Conservation (phyloP, 2,329 filamentous ascomycete species). For the Xylariaceae sp. region DNA sequence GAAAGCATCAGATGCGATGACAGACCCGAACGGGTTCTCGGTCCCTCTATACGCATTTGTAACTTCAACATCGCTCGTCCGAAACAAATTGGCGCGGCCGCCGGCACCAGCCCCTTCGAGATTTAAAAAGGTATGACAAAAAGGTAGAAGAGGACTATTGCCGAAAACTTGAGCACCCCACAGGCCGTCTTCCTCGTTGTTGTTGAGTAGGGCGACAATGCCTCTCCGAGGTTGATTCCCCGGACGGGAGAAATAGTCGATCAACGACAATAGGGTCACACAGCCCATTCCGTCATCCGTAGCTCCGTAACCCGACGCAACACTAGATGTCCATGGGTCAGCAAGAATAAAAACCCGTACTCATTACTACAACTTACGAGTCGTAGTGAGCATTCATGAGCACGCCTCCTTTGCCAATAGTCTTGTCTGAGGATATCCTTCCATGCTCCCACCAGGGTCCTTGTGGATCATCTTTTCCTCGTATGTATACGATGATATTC, state of each 20-base stretch:
- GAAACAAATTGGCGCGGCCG: slow-evolving; percentile 83
- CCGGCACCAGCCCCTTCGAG: slow-evolving; percentile 94
- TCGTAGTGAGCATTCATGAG: slow-evolving; percentile 96
- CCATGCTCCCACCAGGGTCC: slow-evolving; percentile 71
- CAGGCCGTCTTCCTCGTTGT: slow-evolving; percentile 91
- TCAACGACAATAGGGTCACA: slow-evolving; percentile 80
- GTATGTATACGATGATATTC: slow-evolving; percentile 90
- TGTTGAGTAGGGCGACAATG: slow-evolving; percentile 86
- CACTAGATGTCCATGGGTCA: slow-evolving; percentile 51
- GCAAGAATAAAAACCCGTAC: not conserved
- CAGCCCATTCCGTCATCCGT: slow-evolving; percentile 94
- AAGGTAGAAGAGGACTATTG: slow-evolving; percentile 76
- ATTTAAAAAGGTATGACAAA: slow-evolving; percentile 88
- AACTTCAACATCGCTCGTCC: slow-evolving; percentile 84
- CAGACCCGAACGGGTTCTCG: slow-evolving; percentile 78
- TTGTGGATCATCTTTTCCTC: slow-evolving; percentile 73
- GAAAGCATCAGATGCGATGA: slow-evolving; percentile 84
- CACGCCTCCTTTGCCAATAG: slow-evolving; percentile 71
- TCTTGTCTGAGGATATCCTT: slow-evolving; percentile 45
- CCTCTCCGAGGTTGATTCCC: slow-evolving; percentile 76
- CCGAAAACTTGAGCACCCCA: slow-evolving; percentile 86
- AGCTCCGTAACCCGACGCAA: slow-evolving; percentile 88
- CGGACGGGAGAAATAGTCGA: slow-evolving; percentile 79
- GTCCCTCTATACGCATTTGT: slow-evolving; percentile 75
- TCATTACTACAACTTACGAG: slow-evolving; percentile 46